Evolutionary conservation across 2,329 filamentous ascomycete genomes (phyloP), one percentile per base, ranked within the genome.

Genomic region (Neofusicoccum sp.): DNA sequence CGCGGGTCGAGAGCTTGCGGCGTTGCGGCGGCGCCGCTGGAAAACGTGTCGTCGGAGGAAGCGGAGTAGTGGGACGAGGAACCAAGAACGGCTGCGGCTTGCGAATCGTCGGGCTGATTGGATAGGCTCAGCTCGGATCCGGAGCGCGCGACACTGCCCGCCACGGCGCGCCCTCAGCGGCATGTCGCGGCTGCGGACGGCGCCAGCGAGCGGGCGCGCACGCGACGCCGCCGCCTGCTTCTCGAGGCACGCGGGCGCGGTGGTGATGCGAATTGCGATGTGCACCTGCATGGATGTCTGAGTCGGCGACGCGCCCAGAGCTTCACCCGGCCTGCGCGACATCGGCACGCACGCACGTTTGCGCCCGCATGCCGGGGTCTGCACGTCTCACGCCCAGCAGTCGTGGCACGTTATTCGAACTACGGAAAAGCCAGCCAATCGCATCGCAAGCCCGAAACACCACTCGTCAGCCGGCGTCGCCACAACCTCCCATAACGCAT

Each of bases 1-100:
- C 6, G 36, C 34, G 9, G 43, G 40, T 36, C 31, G 36, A 51
- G 45, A 38, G 57, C 57, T 41, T 58, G 33, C 40, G 43, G 54
- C 51, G 24, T 31, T 51, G 31, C 48, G 48, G 49, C 49, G 49
- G 49, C 49, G 34, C 34, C 49, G 49, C 49, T 54, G 51, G 45
- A 56, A 56, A 56, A 56, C 51, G 51, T 56, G 51, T 56, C 51
- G 51, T 56, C 38, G 51, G 40, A 56, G 51, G 51, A 56, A 56
- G 38, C 51, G 51, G 51, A 56, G 51, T 43, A 43, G 51, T 56
- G 51, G 49, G 26, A 48, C 45, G 28, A 33, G n/a, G 45, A 28
- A 48, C 45, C 45, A 48, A 48, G 45, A 48, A 48, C 45, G 45
- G 45, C 14, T 34, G 45, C 36, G 51, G 51, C 51, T 54, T 56